These are phyloP conservation scores for Brettanomyces naardenensis DNA, from an alignment of 805 yeast genomes.

Conservation along the genomic window DNA sequence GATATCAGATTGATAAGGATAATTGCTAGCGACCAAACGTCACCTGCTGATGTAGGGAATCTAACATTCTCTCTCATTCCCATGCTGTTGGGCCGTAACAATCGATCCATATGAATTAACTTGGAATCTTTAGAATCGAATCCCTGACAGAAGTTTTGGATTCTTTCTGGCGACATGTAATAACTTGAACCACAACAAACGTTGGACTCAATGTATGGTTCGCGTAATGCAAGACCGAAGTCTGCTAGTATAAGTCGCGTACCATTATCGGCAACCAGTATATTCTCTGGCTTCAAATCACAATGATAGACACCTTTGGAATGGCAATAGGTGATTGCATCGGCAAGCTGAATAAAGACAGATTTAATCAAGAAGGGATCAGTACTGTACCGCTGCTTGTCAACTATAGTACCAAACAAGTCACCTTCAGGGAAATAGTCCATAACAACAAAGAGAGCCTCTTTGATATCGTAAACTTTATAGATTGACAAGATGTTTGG, in stretches of 20 bases:
- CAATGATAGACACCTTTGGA: conserved; percentile 81
- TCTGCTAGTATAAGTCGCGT: conserved; percentile 62
- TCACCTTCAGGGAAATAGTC: conserved; percentile 86
- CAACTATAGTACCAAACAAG: conserved; percentile 79
- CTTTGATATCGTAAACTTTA: conserved; percentile 55
- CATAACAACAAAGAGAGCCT: conserved; percentile 65
- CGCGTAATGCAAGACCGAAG: conserved; percentile 78
- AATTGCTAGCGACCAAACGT: conserved; percentile 82
- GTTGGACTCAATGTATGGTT: conserved; percentile 50
- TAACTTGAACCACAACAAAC: conserved; percentile 82
- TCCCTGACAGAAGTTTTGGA: conserved; percentile 32
- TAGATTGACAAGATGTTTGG: conserved; percentile 73
- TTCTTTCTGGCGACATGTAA: conserved; percentile 89
- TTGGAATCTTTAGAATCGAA: conserved; percentile 25
- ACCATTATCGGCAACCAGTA: conserved; percentile 57
- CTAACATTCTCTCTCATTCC: conserved; percentile 24
- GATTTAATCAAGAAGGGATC: conserved; percentile 44
- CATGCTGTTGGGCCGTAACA: conserved; percentile 15
- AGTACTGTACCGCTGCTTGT: conserved; percentile 49
- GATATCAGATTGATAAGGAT: conserved; percentile 74
- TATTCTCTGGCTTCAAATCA: conserved; percentile 93
- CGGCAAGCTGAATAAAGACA: conserved; percentile 68
- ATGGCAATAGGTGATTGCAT: conserved; percentile 80
- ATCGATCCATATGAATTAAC: conserved; percentile 23
- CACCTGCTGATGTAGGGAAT: conserved; percentile 68